Base-by-base conservation (phyloP, 164 flowering plant species). In the Aristolochia fimbriata region DNA sequence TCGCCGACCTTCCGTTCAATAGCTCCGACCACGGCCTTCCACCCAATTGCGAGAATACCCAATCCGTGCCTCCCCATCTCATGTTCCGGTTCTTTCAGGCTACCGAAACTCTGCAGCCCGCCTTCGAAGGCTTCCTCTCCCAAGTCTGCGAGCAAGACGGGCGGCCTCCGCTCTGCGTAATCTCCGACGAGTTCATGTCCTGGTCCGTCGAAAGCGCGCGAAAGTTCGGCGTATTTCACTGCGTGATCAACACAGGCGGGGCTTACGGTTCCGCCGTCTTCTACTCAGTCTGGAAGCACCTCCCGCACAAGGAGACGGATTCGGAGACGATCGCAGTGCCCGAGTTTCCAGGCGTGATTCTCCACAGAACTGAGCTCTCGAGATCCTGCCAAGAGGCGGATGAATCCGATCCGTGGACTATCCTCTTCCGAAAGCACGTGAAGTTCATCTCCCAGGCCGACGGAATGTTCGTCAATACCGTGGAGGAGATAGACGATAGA, bases 391-490 rank as follows among this genome's bases (percentile, higher is more conserved):
- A n/a, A 27, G 16, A 17, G 14, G 54, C 47, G 15, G 43, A 61
- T 14, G 63, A 20, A 6, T 22, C 15, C 25, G 55, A 61, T 23
- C 46, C 46, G 13, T 51, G 63, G 63, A 14, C 55, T 2, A 19
- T 21, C 15, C n/a, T 61, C 37, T n/a, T 30, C 11, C 63, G 25
- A 45, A 50, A 30, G 55, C 55, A 30, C 1, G 13, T 31, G n/a
- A 15, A 17, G 14, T 21, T 50, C 63, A 30, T 33, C 21, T 2
- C 12, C 12, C 59, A 61, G 47, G 11, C 69, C 0, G 69, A 78
- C 23, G 84, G 78, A 4, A 66, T 78, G 1, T 47, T 82, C 1
- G 64, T 74, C 0, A 80, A 82, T 27, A 24, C 68, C 6, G 30
- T 60, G 10, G 47, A 33, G 47, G 74, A 55, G 30, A 15, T 71